Evolutionary conservation across 2,329 filamentous ascomycete species (phyloP).

Genomic region (Fusarium sp.): DNA sequence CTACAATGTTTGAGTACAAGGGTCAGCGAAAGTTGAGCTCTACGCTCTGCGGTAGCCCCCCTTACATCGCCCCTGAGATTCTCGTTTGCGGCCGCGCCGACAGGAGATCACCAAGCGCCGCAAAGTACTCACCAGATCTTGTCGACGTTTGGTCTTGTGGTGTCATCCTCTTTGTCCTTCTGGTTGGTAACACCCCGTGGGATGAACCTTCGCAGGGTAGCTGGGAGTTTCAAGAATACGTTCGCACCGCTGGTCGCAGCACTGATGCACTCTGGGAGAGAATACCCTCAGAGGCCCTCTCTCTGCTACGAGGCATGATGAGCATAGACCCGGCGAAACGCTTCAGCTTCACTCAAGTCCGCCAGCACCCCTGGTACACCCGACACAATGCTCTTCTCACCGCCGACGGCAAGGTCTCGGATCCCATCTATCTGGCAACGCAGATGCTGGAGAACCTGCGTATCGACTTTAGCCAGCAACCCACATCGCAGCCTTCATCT

Average conservation of each 20-base stretch:
- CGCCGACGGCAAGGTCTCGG: conserved; percentile 77
- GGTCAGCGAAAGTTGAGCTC: conserved; percentile 84
- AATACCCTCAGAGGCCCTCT: conserved; percentile 79
- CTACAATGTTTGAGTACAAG: conserved; percentile 92
- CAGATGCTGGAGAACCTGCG: conserved; percentile 92
- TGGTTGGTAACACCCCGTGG: conserved; percentile 98
- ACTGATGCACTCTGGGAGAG: conserved; percentile 87
- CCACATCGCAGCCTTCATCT: conserved; percentile 58
- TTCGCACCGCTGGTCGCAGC: conserved; percentile 81
- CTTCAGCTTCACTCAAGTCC: conserved; percentile 88
- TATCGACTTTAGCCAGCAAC: conserved; percentile 84
- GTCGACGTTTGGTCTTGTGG: conserved; percentile 98
- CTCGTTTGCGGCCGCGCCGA: conserved; percentile 64
- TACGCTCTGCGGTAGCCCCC: conserved; percentile 94
- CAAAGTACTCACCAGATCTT: conserved; percentile 79
- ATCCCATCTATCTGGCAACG: conserved; percentile 89
- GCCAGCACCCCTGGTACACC: conserved; percentile 95
- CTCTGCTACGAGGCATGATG: conserved; percentile 93
- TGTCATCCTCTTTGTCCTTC: conserved; percentile 94
- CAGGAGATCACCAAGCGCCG: conserved; percentile 60
- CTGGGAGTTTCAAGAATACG: conserved; percentile 92
- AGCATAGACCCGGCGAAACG: conserved; percentile 79
- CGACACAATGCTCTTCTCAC: conserved; percentile 82
- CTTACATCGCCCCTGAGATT: conserved; percentile 97
- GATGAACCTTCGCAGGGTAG: conserved; percentile 88